phyloP scores from a whole-genome alignment of 345 rosid species.

The Linum usitatissimum region DNA sequence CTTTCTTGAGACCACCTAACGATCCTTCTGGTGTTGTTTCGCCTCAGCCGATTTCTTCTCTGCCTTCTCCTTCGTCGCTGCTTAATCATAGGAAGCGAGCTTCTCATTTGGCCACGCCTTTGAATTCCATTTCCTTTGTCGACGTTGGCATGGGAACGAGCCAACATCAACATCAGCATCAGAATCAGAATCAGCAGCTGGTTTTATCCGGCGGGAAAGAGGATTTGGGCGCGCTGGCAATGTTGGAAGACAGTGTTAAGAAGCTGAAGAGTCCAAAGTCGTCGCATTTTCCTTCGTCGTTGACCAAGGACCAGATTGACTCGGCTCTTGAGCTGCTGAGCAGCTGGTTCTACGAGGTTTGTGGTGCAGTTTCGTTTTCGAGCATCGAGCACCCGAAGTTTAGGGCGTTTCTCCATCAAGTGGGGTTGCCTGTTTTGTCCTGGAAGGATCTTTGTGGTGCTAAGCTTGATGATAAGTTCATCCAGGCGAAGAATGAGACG shows the following conservation, averaged over 20 bases:
- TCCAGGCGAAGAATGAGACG: conserved; percentile 31
- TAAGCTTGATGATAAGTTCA: conserved; percentile 33
- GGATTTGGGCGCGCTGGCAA: conserved; percentile 40
- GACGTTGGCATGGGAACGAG: conserved; percentile 22
- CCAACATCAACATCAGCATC: neutral
- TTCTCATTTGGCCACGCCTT: conserved; percentile 14
- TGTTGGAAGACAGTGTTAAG: conserved; percentile 50
- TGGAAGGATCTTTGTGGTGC: conserved; percentile 31
- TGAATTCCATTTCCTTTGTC: conserved; percentile 33
- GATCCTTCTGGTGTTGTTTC: conserved; percentile 15
- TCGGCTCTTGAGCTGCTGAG: conserved; percentile 37
- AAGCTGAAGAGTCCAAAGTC: conserved; percentile 46
- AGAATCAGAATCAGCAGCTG: conserved; percentile 28
- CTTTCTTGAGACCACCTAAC: conserved; percentile 19
- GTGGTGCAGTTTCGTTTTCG: conserved; percentile 42
- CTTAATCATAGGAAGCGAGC: conserved; percentile 34
- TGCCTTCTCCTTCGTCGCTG: conserved; percentile 21
- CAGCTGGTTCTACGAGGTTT: conserved; percentile 46
- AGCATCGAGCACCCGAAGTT: conserved; percentile 47
- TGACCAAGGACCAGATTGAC: conserved; percentile 37
- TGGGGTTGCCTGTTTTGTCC: conserved; percentile 39
- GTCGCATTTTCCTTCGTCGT: conserved; percentile 34
- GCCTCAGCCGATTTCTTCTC: conserved; percentile 39
- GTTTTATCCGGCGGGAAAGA: conserved; percentile 46
- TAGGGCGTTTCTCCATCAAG: conserved; percentile 39